Evolutionary conservation across 495 filamentous ascomycete genomes (phyloP).

Genomic region (Filosporella fistucella): DNA sequence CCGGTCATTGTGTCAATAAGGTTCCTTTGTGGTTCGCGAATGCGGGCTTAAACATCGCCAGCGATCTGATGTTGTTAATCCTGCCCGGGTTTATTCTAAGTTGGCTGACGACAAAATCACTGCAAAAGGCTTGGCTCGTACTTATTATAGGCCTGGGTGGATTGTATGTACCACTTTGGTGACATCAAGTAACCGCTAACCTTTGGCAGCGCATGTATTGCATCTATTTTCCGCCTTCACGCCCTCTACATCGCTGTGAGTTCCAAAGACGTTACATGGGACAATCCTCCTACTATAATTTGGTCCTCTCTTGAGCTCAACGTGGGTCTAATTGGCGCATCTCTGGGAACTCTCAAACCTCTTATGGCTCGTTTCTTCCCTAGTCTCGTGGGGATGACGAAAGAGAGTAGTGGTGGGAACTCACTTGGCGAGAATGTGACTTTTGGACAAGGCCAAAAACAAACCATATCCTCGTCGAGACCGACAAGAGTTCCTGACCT

Average conservation of each 20-base stretch:
- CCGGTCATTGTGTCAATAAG: conserved; percentile 14
- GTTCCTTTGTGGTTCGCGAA: conserved; percentile 24
- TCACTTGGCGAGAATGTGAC: not conserved
- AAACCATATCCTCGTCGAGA: too few relatives aligned
- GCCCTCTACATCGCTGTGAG: conserved; percentile 12
- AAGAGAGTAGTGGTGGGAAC: not conserved
- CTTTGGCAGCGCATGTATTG: conserved; percentile 22
- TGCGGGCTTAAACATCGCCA: conserved; percentile 35
- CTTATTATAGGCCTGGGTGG: conserved; percentile 32
- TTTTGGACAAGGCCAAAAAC: too few relatives aligned
- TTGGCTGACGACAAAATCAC: conserved; percentile 20
- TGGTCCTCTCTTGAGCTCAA: conserved; percentile 28
- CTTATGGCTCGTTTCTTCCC: conserved; percentile 9
- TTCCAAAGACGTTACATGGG: conserved; percentile 17
- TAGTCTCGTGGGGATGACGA: conserved; percentile 3
- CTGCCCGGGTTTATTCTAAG: conserved; percentile 32
- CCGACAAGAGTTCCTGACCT: too few relatives aligned
- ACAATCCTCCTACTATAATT: conserved; percentile 2
- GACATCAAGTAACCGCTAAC: not conserved
- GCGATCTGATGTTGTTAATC: conserved; percentile 40
- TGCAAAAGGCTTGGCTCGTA: conserved; percentile 31
- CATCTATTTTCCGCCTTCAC: conserved; percentile 23
- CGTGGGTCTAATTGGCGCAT: conserved; percentile 27
- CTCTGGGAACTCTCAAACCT: conserved; percentile 24
- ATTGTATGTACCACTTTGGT: conserved; percentile 25